Base-by-base conservation (phyloP, 2,329 filamentous ascomycete species). In the Simplicillium sp. region DNA sequence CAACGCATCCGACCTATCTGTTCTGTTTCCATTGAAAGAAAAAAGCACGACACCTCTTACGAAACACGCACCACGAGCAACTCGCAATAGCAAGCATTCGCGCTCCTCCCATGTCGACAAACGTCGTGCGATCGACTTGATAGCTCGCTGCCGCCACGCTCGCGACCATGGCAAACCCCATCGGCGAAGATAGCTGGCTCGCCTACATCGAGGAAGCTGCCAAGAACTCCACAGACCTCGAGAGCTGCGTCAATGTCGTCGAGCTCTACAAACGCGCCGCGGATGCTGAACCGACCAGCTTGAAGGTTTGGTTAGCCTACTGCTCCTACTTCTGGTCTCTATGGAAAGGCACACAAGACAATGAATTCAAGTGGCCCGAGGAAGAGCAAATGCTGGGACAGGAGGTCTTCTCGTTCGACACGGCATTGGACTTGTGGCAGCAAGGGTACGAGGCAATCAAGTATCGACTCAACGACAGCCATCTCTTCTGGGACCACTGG, bases 401-500 rank as follows among this genome's bases (percentile, higher is more conserved):
- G 50, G 82, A 88, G 47, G 64, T 86, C 33, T 90, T 92, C 59
- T 77, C 77, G 7, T 74, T 82, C 46, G 76, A 82, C 29, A 63
- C 74, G 36, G 75, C 84, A 36, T 63, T 86, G 40, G 74, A 77
- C 40, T 71, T 86, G 2, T 86, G 86, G 73, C 76, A 81, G 55
- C 73, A 84, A 52, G 86, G 77, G 29, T 80, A 85, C 49, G 73
- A 81, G 46, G 75, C 78, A 34, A 84, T 85, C 40, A 77, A 81
- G 54, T 86, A 82, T 60, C 82, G 84, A 45, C 66, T 92, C 43
- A 76, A 76, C 54, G 84, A 88, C 57, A 90, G 86, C 54, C 81
- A 88, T 55, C 61, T 79, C 42, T 71, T 92, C 11, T 94, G 86
- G 86, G 77, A 89, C 54, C 78, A 81, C 48, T 90, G 84, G 73